phyloP scores from a whole-genome alignment of 2,329 filamentous ascomycete species.

The Ophiostoma australiae region DNA sequence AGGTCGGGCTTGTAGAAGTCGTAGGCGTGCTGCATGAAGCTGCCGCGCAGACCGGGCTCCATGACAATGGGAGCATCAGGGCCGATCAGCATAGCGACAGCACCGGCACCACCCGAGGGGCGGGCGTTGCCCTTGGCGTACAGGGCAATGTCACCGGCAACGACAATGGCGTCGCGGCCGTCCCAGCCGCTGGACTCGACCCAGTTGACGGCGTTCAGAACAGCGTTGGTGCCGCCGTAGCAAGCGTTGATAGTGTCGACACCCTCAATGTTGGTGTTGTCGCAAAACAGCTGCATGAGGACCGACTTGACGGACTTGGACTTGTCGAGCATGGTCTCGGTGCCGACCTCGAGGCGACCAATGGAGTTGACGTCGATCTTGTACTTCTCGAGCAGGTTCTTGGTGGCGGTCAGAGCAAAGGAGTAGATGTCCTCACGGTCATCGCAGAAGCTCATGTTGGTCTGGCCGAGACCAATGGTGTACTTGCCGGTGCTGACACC shows the following conservation, averaged over 20 bases:
- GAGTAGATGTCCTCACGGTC: conserved; percentile 91
- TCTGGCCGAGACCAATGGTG: conserved; percentile 86
- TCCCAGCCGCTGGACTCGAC: conserved; percentile 84
- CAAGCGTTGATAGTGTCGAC: conserved; percentile 80
- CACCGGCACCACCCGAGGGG: conserved; percentile 74
- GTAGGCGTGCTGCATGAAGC: conserved; percentile 78
- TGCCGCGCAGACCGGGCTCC: conserved; percentile 73
- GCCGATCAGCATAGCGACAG: conserved; percentile 72
- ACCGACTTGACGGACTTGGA: conserved; percentile 88
- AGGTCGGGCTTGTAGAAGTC: conserved; percentile 90
- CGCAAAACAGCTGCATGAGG: conserved; percentile 78
- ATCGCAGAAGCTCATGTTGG: conserved; percentile 89
- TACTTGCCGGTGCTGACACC: conserved; percentile 78
- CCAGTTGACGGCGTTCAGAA: conserved; percentile 83
- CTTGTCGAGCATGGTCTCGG: conserved; percentile 82
- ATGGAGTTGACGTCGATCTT: conserved; percentile 72
- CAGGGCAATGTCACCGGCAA: conserved; percentile 77
- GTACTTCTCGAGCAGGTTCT: conserved; percentile 77
- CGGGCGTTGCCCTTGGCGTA: conserved; percentile 80
- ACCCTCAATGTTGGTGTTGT: conserved; percentile 80
- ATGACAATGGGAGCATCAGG: conserved; percentile 71
- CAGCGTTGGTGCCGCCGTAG: conserved; percentile 79
- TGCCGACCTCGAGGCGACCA: conserved; percentile 78
- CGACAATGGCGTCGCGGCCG: conserved; percentile 72
- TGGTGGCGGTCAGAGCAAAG: conserved; percentile 70